Percentiles rank a stretch among this genome's conserved stretches.
phyloP scores from a whole-genome alignment of 2,329 filamentous ascomycete genomes.

The Fusarium virguliforme region DNA sequence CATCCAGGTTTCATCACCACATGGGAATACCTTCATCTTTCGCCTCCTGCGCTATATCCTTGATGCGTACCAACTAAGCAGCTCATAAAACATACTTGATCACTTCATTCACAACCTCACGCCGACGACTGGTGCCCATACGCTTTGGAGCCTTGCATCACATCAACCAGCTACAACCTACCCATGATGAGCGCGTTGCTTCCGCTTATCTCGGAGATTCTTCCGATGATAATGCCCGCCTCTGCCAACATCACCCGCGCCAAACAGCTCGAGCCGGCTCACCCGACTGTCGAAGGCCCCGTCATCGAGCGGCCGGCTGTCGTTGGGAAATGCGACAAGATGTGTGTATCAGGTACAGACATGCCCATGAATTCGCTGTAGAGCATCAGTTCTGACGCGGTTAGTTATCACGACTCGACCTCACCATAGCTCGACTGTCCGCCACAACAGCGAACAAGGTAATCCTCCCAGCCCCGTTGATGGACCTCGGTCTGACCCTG shows the following conservation, averaged over 20 bases:
- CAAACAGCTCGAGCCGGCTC: constrained; percentile 62
- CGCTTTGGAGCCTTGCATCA: not conserved
- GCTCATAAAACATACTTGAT: not conserved
- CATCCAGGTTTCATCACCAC: constrained; percentile 26
- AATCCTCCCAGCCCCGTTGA: constrained; percentile 38
- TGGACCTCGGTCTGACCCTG: constrained; percentile 12
- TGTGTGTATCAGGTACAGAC: constrained; percentile 74
- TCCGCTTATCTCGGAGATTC: constrained; percentile 70
- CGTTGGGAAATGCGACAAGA: constrained; percentile 73
- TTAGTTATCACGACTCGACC: constrained; percentile 76
- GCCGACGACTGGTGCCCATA: not conserved
- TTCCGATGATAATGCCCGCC: constrained; percentile 73
- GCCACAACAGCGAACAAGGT: constrained; percentile 81
- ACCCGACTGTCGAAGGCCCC: constrained; percentile 54
- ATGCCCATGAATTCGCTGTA: not conserved
- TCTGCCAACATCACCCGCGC: constrained; percentile 71
- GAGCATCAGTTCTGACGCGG: constrained; percentile 3
- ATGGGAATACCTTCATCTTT: constrained; percentile 36
- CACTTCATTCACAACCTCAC: not conserved
- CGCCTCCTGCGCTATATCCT: constrained; percentile 18
- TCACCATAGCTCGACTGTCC: constrained; percentile 73
- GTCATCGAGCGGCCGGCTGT: constrained; percentile 68
- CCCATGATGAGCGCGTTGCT: constrained; percentile 67
- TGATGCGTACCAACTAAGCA: not conserved
- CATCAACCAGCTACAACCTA: not conserved